Evolutionary conservation across 2,329 filamentous ascomycete species (phyloP).

Genomic region (Paraconiothyrium brasiliense): DNA sequence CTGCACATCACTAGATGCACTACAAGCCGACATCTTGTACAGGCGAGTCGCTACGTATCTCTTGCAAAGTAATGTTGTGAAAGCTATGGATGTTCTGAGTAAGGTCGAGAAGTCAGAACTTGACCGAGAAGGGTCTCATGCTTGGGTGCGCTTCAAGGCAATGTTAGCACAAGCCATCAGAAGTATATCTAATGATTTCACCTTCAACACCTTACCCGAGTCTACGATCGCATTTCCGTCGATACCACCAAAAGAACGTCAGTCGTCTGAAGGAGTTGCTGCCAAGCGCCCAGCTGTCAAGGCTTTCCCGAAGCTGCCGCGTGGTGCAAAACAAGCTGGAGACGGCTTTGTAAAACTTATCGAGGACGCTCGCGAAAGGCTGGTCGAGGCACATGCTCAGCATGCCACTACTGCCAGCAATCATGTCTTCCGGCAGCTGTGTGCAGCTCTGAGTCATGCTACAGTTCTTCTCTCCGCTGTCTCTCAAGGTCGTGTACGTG

Average conservation of each 20-base stretch:
- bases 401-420: constrained; percentile 64
- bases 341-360: constrained; percentile 67
- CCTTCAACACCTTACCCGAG: constrained; percentile 89
- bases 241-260: constrained; percentile 53
- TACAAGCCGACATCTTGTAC: constrained; percentile 61
- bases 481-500: constrained; percentile 36
- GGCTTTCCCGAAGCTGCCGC: constrained; percentile 26
- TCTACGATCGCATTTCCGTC: constrained; percentile 90
- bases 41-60: constrained; percentile 59
- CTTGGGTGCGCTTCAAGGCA: constrained; percentile 71
- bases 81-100: constrained; percentile 39
- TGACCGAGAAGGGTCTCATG: constrained; percentile 60
- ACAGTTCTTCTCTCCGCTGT: constrained; percentile 53
- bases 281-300: constrained; percentile 27
- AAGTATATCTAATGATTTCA: constrained; percentile 79
- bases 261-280: constrained; percentile 32
- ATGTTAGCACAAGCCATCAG: constrained; percentile 74
- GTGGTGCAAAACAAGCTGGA: constrained; percentile 37
- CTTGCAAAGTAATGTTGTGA: constrained; percentile 41
- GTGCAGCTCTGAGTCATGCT: constrained; percentile 46
- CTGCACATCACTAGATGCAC: constrained; percentile 50
- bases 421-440: constrained; percentile 63
- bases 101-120: constrained; percentile 35
- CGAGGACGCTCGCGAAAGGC: constrained; percentile 70
- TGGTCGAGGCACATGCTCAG: constrained; percentile 69